Conservation (phyloP, 805 yeast genomes). For the Torulaspora indica region DNA sequence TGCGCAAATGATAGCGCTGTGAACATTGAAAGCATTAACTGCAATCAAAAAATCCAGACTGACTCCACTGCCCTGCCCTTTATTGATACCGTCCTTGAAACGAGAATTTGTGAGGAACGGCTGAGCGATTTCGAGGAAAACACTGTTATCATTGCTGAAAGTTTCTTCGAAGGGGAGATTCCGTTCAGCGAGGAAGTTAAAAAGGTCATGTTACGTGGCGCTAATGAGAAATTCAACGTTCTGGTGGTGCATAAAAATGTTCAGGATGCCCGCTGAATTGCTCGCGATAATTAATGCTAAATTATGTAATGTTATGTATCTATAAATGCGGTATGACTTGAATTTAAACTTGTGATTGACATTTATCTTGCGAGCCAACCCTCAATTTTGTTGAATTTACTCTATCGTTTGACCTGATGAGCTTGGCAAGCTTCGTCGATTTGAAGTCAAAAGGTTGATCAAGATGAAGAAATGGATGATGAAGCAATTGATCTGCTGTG, state of each 20-base stretch:
- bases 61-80: conserved; percentile 11
- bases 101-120: conserved; percentile 14
- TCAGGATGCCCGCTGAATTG: background rate
- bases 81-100: conserved; percentile 20
- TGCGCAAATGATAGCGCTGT: conserved; percentile 21
- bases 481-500: conserved; percentile 63
- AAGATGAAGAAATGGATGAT: conserved; percentile 48
- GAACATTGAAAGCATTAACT: conserved; percentile 13
- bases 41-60: conserved; percentile 8
- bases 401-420: conserved; percentile 45
- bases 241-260: conserved; percentile 22
- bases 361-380: conserved; percentile 23
- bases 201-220: conserved; percentile 20
- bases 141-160: conserved; percentile 29
- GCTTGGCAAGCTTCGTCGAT: conserved; percentile 50
- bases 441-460: conserved; percentile 46
- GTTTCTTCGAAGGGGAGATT: conserved; percentile 14
- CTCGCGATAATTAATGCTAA: background rate
- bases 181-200: conserved; percentile 26
- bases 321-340: background rate
- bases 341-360: background rate
- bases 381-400: conserved; percentile 31
- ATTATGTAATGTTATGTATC: background rate
- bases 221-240: conserved; percentile 26
- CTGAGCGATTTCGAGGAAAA: conserved; percentile 25